Evolutionary conservation across 345 rosid species (phyloP), one percentile per base, ranked within the genome.

Genomic region (Eucalyptus pumila): DNA sequence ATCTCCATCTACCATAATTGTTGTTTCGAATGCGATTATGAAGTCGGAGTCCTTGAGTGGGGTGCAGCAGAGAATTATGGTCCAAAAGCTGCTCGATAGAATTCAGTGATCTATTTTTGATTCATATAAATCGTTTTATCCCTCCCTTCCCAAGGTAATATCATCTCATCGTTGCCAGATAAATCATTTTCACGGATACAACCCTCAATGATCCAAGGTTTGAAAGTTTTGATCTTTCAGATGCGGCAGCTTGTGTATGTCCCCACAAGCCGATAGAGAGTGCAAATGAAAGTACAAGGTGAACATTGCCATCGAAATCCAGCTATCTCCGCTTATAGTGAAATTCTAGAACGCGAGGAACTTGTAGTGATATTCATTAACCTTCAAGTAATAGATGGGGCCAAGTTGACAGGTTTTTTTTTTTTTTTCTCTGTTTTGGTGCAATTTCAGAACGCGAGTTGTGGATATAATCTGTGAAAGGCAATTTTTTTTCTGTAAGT

Each of bases 11-110:
- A 91, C 94, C 15, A 90, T 94, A 40, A 93, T 94, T 45, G 89
- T 94, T 48, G 96, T 94, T 90, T 90, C 93, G 42, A 96, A 96
- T 67, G 96, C 99, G 14, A 93, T 96, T 47, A 94, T 95, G 93
- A 95, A 96, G 90, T 95, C 99, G 0, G 99, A 96, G 91, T 87
- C 94, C 26, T 80, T 95, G 89, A 94, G 98, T 86, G 92, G 89
- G 16, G 91, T 93, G 86, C 98, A 96, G 88, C 99, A 95, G 93
- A 94, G 93, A 89, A 95, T 96, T 89, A 94, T 94, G 97, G 98
- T 91, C 86, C 98, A 94, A 87, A 93, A 93, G 90, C 89, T 97
- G 92, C 96, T 96, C 8, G 93, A 94, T 88, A 96, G 91, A 90
- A 92, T 96, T 27, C 93, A 93, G 80, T 93, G 92, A 90, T 93